A percentile compares a stretch with the other conserved stretches of the same genome.
These are phyloP conservation scores for Annona cherimola DNA, from an alignment of 164 flowering plant species.

Conservation along the genomic window DNA sequence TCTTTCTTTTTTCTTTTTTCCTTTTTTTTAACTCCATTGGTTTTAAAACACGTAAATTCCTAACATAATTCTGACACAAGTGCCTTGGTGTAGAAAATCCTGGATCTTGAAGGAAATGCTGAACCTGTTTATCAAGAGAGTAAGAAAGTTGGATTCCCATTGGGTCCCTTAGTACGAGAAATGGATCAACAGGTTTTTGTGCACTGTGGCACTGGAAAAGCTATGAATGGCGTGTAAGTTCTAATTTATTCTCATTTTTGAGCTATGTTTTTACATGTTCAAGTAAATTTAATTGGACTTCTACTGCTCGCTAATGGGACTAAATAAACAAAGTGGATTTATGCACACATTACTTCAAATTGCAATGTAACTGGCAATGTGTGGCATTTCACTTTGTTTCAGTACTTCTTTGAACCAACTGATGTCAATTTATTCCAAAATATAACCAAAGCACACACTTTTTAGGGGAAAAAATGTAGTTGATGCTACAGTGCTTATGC, in stretches of 20 bases:
- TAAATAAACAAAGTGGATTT: background rate
- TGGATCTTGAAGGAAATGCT: conserved; percentile 46
- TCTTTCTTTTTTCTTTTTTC: background rate
- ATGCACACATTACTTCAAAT: background rate
- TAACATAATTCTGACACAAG: background rate
- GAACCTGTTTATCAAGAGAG: conserved; percentile 27
- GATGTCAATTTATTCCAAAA: background rate
- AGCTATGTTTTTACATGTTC: background rate
- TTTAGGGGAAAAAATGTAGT: too few species aligned
- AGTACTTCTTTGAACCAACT: background rate
- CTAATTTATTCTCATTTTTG: background rate
- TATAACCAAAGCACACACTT: too few species aligned
- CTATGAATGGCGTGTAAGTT: conserved; percentile 42
- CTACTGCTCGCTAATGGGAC: background rate
- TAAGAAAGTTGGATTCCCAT: conserved; percentile 36
- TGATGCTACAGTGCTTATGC: background rate
- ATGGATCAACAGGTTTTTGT: conserved; percentile 41
- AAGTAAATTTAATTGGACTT: background rate
- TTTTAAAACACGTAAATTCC: background rate
- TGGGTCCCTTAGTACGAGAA: conserved; percentile 34
- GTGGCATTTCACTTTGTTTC: too few species aligned
- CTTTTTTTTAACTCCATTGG: background rate
- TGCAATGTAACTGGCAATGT: background rate
- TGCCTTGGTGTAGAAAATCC: conserved; percentile 44
- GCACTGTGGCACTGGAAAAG: conserved; percentile 31